These are phyloP conservation scores for Aurifilum marmelostoma DNA, from an alignment of 2,329 filamentous ascomycete genomes.

Conservation along the genomic window DNA sequence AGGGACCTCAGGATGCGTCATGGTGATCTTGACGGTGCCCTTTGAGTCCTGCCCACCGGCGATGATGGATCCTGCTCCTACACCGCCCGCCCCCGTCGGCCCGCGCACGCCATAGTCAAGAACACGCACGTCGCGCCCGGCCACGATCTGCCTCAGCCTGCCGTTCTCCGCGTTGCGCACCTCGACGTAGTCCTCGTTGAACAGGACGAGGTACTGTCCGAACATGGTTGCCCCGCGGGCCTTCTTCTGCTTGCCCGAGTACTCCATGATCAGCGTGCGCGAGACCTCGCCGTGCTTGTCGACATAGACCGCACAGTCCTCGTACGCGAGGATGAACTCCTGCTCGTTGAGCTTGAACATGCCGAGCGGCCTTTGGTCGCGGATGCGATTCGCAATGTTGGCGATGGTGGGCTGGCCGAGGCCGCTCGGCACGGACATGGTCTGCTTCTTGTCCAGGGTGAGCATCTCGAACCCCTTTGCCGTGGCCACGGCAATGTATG, in stretches of 20 bases:
- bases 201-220: slow-evolving; percentile 87
- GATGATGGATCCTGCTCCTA: slow-evolving; percentile 29
- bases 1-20: slow-evolving; percentile 89
- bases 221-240: slow-evolving; percentile 87
- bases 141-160: slow-evolving; percentile 88
- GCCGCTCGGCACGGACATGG: slow-evolving; percentile 85
- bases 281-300: slow-evolving; percentile 98
- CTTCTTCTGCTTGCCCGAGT: slow-evolving; percentile 82
- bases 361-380: slow-evolving; percentile 81
- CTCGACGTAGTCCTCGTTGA: slow-evolving; percentile 96
- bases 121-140: slow-evolving; percentile 85
- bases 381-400: slow-evolving; percentile 83
- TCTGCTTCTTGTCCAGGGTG: slow-evolving; percentile 95
- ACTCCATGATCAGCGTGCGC: slow-evolving; percentile 95
- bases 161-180: slow-evolving; percentile 97
- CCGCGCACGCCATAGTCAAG: slow-evolving; percentile 81
- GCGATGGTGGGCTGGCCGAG: slow-evolving; percentile 76
- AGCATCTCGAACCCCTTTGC: slow-evolving; percentile 93
- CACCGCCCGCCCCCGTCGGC: slow-evolving; percentile 51
- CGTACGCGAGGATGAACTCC: slow-evolving; percentile 91
- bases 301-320: slow-evolving; percentile 95
- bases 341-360: slow-evolving; percentile 96
- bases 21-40: slow-evolving; percentile 87
- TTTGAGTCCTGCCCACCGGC: slow-evolving; percentile 51
- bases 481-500: slow-evolving; percentile 88